Evolutionary conservation across 345 rosid genomes (phyloP), one percentile per base, ranked within the genome.

Genomic region (Pistacia atlantica): DNA sequence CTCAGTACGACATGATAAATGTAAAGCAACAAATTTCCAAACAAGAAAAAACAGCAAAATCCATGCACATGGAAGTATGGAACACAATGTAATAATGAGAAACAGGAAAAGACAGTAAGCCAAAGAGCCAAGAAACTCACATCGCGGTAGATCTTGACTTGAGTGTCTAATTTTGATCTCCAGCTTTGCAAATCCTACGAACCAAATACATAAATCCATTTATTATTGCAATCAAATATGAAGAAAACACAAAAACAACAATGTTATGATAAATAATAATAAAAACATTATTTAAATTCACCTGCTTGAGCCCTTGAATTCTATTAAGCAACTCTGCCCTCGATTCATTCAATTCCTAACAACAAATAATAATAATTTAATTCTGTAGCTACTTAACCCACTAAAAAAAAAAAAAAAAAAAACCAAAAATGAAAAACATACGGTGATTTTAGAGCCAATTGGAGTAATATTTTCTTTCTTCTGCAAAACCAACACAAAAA

Each of bases 251-350:
- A 11, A 57, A 46, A 12, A 13, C 14, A 49, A 12, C 8, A 60
- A 59, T 35, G 0, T 31, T 28, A 8, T 31, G 33, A 31, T 31
- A 31, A 31, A 31, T 31, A 31, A 31, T 31, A 31, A 31, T 31
- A 31, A 31, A 31, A 11, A 38, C 3, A 25, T 16, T 11, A 16
- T 57, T 25, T 42, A 38, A 3, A 60, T 17, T 72, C 45, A 91
- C 98, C 97, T 91, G 98, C 75, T 93, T 93, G 71, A 96, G 88
- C 75, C 92, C 91, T 80, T 93, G 97, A 74, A 93, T 91, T 84
- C 98, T 84, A 80, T 77, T 88, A 60, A 89, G 94, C 69, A 96
- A 85, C 86, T 93, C 98, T 0, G 89, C 78, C 67, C 99, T 92
- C 57, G 99, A 96, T 75, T 93, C 98, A 13, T 83, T 93, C 72